A percentile compares a stretch with the other conserved stretches of the same genome.
Conservation (phyloP, 2,329 filamentous ascomycete species). For the Venturia pyrina region DNA sequence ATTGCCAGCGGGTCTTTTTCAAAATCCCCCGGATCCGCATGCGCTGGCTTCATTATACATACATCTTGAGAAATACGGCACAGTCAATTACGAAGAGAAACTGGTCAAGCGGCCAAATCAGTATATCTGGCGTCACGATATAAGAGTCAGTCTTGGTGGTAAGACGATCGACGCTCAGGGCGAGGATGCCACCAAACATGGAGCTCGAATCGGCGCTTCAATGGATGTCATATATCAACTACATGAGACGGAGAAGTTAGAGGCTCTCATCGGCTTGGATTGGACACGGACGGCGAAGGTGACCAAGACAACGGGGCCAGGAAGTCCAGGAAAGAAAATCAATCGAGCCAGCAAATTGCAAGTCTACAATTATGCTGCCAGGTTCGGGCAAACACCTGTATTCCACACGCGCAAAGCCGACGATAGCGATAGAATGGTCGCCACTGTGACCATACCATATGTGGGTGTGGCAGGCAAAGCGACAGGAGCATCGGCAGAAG, state of each 20-base stretch:
- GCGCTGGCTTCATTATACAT: not conserved
- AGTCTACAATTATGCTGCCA: conserved; percentile 34
- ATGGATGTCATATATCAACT: conserved; percentile 3
- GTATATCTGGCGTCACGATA: not conserved
- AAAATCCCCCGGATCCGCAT: not conserved
- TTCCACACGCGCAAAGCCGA: conserved; percentile 12
- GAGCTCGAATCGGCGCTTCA: not conserved
- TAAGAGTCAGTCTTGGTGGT: not conserved
- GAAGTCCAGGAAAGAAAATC: not conserved
- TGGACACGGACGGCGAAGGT: not conserved
- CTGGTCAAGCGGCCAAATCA: not conserved
- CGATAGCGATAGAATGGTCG: conserved; percentile 9
- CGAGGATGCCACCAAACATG: conserved; percentile 1
- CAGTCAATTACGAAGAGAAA: not conserved
- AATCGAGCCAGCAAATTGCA: conserved; percentile 2
- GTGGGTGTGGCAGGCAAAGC: conserved; percentile 25
- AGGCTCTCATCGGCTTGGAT: not conserved
- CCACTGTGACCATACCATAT: conserved; percentile 24
- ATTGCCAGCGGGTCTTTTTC: not conserved
- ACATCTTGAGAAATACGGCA: not conserved
- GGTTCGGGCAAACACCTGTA: conserved; percentile 26
- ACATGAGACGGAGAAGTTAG: not conserved
- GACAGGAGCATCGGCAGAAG: conserved; percentile 18
- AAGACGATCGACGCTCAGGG: not conserved
- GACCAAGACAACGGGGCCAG: not conserved